Evolutionary conservation across 768 basidiomycete genomes (phyloP), one percentile per base, ranked within the genome.

Genomic region (Russula olivacea): DNA sequence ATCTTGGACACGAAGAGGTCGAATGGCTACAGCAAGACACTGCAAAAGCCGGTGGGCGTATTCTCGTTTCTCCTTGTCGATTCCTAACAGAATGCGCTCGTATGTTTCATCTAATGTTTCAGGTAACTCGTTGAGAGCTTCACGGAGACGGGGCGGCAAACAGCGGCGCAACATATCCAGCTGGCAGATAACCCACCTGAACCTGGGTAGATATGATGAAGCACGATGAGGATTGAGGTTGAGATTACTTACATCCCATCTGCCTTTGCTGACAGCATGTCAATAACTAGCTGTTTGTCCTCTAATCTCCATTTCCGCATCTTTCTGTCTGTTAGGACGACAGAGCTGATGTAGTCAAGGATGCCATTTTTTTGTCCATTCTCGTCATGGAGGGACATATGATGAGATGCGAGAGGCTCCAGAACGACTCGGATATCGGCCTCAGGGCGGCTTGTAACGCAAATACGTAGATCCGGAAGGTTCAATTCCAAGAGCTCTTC

Each of bases 81-180:
- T 61, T 32, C 9, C 28, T 19, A 23, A 21, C 17, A 61, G 25
- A 7, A 61, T 48, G 0, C 45, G 47, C 4, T 57, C n/a, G 32
- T 61, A 61, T 6, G 61, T 61, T 32, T 48, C 54, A 15, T 61
- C 61, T 4, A 61, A 17, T 9, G 51, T 47, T 45, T 48, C 28
- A 1, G 60, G 60, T 7, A 61, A 49, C 38, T 41, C 23, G 1
- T 47, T 11, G 19, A 61, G 53, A 17, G 34, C 14, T 0, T 2
- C n/a, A n/a, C 19, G 36, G 8, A 61, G 28, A 48, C 34, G 36
- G 7, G 34, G 36, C 14, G 45, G 60, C 11, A 45, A 17, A 23
- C 53, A 40, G 21, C 23, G 23, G 9, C 60, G 53, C 43, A 61
- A n/a, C 6, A 28, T 38, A 36, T 61, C 53, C 11, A 61, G 45